A percentile compares a stretch with the other conserved stretches of the same genome.
phyloP scores from a whole-genome alignment of 225 moss, liverwort and hornwort genomes.

The Rhytidiadelphus loreus region DNA sequence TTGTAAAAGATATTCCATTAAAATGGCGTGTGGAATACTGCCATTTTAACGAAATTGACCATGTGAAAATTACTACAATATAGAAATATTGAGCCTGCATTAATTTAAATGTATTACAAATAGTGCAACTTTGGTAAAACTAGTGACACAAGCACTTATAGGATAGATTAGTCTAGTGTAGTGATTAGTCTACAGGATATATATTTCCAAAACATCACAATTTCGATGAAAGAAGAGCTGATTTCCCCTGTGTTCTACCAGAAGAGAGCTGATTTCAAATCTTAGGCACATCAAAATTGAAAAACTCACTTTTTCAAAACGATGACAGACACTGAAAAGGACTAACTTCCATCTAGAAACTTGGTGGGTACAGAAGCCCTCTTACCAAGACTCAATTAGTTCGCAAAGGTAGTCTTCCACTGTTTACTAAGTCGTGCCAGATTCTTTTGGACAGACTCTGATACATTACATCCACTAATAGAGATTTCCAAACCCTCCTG shows the following conservation, averaged over 20 bases:
- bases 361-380: background rate
- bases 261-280: background rate
- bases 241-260: no score
- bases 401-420: conserved; percentile 38
- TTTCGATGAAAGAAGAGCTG: background rate
- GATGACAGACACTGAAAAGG: background rate
- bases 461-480: conserved; percentile 47
- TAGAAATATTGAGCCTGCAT: background rate
- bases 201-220: background rate
- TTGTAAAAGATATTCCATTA: no score
- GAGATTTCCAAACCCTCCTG: conserved; percentile 49
- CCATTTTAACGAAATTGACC: no score
- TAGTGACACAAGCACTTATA: background rate
- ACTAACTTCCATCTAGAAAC: background rate
- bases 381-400: background rate
- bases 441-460: conserved; percentile 41
- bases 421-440: conserved; percentile 32
- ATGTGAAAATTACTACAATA: no score
- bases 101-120: background rate
- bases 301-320: background rate
- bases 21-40: no score
- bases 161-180: background rate
- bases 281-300: background rate
- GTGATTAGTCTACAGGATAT: background rate
- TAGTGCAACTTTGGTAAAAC: background rate